Evolutionary conservation across 345 rosid genomes (phyloP).

Genomic region (Draba incana): DNA sequence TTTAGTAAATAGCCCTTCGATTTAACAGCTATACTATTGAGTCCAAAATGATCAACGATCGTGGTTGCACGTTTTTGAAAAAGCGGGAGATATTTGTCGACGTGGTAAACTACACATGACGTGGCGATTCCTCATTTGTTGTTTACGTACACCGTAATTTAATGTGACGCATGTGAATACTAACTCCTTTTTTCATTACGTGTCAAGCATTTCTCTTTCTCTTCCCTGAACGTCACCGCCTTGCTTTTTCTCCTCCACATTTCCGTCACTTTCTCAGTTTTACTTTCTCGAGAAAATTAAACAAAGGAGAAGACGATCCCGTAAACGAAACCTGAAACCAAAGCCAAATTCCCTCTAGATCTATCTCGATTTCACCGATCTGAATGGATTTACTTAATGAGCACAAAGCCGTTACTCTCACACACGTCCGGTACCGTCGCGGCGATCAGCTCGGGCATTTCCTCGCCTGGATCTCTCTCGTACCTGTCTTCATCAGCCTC

Average conservation of each 20-base stretch:
- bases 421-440: conserved; percentile 78
- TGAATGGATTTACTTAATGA: conserved; percentile 33
- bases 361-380: not conserved
- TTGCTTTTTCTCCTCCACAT: conserved; percentile 8
- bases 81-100: not conserved
- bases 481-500: conserved; percentile 83
- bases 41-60: conserved; percentile 2
- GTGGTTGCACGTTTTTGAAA: conserved; percentile 4
- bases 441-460: conserved; percentile 84
- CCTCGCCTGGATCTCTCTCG: conserved; percentile 90
- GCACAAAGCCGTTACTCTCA: conserved; percentile 80
- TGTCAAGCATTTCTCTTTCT: conserved; percentile 31
- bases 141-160: conserved; percentile 11
- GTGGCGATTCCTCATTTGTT: conserved; percentile 16
- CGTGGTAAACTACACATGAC: not conserved
- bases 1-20: not conserved
- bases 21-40: not conserved
- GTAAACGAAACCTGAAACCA: not conserved
- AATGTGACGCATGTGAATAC: conserved; percentile 23
- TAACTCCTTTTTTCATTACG: conserved; percentile 1
- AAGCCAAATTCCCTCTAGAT: conserved; percentile 23
- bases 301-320: not conserved
- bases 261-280: conserved; percentile 33
- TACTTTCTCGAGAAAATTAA: conserved; percentile 18
- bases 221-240: conserved; percentile 12